Evolutionary conservation across 805 yeast species (phyloP).

Genomic region (Kuraishia cidri): DNA sequence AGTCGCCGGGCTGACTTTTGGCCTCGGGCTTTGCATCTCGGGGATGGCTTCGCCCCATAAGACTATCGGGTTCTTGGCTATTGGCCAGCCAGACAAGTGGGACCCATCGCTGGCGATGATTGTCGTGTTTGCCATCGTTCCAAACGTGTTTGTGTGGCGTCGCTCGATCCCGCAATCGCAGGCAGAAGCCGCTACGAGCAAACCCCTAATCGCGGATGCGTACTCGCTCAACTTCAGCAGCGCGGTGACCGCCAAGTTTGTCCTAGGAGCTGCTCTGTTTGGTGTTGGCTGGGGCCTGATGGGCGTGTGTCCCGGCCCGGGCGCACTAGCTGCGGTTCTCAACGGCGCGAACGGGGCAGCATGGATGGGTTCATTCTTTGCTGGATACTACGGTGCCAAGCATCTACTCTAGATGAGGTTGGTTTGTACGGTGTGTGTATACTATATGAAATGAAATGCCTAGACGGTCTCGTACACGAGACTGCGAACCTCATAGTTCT

Average conservation of each 20-base stretch:
- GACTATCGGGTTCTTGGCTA: constrained; percentile 34
- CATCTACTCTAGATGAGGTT: too few species aligned
- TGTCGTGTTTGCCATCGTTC: constrained; percentile 30
- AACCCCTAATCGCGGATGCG: constrained; percentile 10
- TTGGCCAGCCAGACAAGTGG: constrained; percentile 23
- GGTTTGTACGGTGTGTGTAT: too few species aligned
- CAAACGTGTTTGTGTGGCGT: constrained; percentile 31
- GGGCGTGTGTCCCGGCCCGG: constrained; percentile 51
- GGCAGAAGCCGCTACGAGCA: background rate
- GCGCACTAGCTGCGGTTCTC: constrained; percentile 13
- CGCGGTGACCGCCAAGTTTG: constrained; percentile 17
- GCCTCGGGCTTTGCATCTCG: constrained; percentile 33
- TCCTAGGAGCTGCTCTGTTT: constrained; percentile 33
- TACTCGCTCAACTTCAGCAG: constrained; percentile 17
- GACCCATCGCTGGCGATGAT: constrained; percentile 41
- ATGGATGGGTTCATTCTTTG: constrained; percentile 18
- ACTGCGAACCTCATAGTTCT: constrained; percentile 57
- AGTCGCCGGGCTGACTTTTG: constrained; percentile 25
- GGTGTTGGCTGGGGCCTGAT: constrained; percentile 46
- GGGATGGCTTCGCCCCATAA: constrained; percentile 37
- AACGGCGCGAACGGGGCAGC: constrained; percentile 13
- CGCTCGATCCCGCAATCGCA: constrained; percentile 7
- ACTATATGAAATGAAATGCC: too few species aligned
- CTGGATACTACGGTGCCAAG: too few species aligned
- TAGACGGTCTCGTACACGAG: constrained; percentile 56